phyloP scores from a whole-genome alignment of 345 rosid species.

The Fremontodendron californicum region DNA sequence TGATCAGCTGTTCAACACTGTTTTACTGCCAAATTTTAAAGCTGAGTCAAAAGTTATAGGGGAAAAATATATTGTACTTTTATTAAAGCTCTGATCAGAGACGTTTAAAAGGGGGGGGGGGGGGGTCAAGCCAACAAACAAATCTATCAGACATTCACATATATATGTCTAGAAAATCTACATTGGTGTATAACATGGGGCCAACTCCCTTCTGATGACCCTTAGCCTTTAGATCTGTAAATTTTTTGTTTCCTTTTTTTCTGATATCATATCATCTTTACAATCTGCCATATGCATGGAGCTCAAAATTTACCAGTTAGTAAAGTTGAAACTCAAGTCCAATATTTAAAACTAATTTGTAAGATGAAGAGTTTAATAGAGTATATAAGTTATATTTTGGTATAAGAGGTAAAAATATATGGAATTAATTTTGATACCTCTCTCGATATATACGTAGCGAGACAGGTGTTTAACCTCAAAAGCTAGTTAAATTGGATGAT shows the following conservation, averaged over 20 bases:
- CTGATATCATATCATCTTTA: background rate
- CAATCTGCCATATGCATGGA: background rate
- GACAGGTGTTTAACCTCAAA: too few species aligned
- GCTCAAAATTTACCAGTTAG: background rate
- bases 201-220: background rate
- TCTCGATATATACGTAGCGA: too few species aligned
- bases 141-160: slow-evolving; percentile 1
- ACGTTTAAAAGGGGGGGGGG: background rate
- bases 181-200: background rate
- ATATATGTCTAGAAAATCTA: background rate
- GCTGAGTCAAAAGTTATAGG: background rate
- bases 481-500: too few species aligned
- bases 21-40: background rate
- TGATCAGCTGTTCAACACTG: background rate
- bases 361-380: too few species aligned
- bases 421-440: too few species aligned
- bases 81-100: background rate
- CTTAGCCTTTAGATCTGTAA: background rate
- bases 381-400: too few species aligned
- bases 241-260: background rate
- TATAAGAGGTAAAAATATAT: too few species aligned
- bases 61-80: background rate
- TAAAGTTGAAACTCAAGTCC: background rate
- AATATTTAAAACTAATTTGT: too few species aligned
- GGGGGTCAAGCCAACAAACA: background rate